These are phyloP conservation scores for Schizophyllum commune DNA, from an alignment of 1,284 basidiomycete species.

Conservation along the genomic window DNA sequence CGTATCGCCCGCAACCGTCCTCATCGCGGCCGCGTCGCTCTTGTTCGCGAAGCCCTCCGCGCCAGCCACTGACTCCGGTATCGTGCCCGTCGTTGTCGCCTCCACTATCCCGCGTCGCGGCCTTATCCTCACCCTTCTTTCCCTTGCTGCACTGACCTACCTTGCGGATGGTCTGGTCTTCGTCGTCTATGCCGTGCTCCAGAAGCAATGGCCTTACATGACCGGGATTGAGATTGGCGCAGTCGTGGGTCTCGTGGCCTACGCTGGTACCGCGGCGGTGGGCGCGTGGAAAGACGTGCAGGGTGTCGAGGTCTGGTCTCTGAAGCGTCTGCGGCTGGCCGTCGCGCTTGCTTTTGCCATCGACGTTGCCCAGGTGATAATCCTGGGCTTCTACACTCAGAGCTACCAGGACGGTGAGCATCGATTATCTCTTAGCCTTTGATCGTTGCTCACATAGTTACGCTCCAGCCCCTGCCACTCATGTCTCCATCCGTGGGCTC, in stretches of 20 bases:
- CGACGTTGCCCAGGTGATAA: constrained; percentile 50
- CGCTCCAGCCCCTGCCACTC: constrained; percentile 8
- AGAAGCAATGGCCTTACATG: constrained; percentile 53
- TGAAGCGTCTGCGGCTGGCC: constrained; percentile 47
- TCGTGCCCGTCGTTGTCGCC: constrained; percentile 69
- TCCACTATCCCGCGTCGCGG: constrained; percentile 62
- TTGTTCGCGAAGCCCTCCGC: constrained; percentile 39
- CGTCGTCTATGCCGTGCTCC: constrained; percentile 53
- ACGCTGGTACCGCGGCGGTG: constrained; percentile 59
- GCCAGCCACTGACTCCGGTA: constrained; percentile 38
- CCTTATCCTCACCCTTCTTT: constrained; percentile 61
- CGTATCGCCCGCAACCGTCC: constrained; percentile 54
- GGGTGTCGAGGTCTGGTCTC: constrained; percentile 63
- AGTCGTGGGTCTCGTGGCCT: constrained; percentile 58
- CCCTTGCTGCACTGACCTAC: constrained; percentile 72
- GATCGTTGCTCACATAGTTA: neutral
- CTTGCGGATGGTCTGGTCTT: constrained; percentile 77
- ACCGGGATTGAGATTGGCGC: constrained; percentile 66
- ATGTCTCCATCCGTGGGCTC: constrained; percentile 6
- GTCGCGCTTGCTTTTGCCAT: constrained; percentile 44
- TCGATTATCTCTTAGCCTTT: neutral
- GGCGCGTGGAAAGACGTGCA: constrained; percentile 71
- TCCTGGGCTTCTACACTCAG: constrained; percentile 41
- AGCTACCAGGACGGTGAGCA: constrained; percentile 36
- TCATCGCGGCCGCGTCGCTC: constrained; percentile 54